Conservation (phyloP, 129 eudicot species). For the Tanacetum coccineum region DNA sequence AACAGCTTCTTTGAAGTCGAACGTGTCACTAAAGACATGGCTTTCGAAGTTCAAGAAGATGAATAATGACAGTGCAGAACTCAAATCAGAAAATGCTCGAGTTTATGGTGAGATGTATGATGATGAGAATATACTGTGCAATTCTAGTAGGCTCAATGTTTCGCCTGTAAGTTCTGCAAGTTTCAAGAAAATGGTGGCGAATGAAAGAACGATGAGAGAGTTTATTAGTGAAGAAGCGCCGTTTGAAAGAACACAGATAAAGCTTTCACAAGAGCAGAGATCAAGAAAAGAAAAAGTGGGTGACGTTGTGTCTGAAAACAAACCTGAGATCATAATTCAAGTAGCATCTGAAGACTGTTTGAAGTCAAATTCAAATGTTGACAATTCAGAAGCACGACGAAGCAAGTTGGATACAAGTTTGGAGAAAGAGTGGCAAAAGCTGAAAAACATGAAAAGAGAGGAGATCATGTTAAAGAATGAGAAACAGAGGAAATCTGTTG, state of each 20-base stretch:
- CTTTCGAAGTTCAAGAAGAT: constrained; percentile 43
- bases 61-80: constrained; percentile 20
- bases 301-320: constrained; percentile 25
- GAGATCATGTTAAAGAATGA: constrained; percentile 38
- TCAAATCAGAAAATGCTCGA: background rate
- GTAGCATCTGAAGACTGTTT: constrained; percentile 10
- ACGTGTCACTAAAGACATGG: constrained; percentile 48
- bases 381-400: constrained; percentile 9
- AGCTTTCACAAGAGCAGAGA: constrained; percentile 11
- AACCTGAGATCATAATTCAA: constrained; percentile 25
- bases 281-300: constrained; percentile 20
- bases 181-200: constrained; percentile 21
- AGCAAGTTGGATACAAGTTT: constrained; percentile 16
- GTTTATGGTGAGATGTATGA: constrained; percentile 15
- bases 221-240: constrained; percentile 21
- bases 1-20: constrained; percentile 34
- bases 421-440: constrained; percentile 13
- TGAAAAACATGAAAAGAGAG: constrained; percentile 28
- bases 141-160: constrained; percentile 33
- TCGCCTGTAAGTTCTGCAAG: constrained; percentile 24
- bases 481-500: constrained; percentile 33
- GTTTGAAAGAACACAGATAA: background rate
- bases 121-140: constrained; percentile 22
- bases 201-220: constrained; percentile 37
- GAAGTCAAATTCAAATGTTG: constrained; percentile 22